Evolutionary conservation across 306 rosid species (phyloP).

Genomic region (Dalbergia cultrata): DNA sequence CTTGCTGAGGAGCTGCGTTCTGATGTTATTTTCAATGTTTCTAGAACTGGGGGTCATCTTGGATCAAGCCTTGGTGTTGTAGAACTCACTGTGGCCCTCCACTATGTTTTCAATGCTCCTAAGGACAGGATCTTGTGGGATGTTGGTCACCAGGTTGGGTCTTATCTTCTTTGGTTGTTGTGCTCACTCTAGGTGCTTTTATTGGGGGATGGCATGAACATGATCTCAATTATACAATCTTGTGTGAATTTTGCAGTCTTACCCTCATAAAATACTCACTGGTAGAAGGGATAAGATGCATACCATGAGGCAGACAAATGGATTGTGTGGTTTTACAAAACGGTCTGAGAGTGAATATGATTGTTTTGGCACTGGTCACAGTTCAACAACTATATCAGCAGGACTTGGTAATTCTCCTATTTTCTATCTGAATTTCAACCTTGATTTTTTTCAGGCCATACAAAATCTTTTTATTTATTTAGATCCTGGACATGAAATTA

Average conservation of each 20-base stretch:
- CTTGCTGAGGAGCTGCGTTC: slow-evolving; percentile 86
- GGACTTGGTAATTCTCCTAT: slow-evolving; percentile 74
- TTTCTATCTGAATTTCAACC: slow-evolving; percentile 16
- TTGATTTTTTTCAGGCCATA: not conserved
- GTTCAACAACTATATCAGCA: slow-evolving; percentile 96
- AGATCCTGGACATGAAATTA: not conserved
- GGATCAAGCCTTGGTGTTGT: slow-evolving; percentile 99
- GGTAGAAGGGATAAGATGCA: slow-evolving; percentile 91
- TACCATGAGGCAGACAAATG: slow-evolving; percentile 86
- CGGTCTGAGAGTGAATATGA: slow-evolving; percentile 91
- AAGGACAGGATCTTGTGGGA: slow-evolving; percentile 93
- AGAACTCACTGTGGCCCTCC: slow-evolving; percentile 95
- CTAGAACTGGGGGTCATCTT: slow-evolving; percentile 90
- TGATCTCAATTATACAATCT: slow-evolving; percentile 13
- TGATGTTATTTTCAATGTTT: slow-evolving; percentile 88
- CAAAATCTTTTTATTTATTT: not conserved
- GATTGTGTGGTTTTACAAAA: slow-evolving; percentile 84
- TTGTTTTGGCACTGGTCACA: slow-evolving; percentile 95
- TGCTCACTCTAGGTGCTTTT: slow-evolving; percentile 18
- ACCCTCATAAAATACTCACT: slow-evolving; percentile 94
- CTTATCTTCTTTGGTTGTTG: slow-evolving; percentile 25
- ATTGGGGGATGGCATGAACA: not conserved
- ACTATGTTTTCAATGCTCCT: slow-evolving; percentile 89
- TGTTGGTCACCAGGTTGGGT: slow-evolving; percentile 93
- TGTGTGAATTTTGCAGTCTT: slow-evolving; percentile 64